Percentiles rank a stretch among this genome's conserved stretches.
Conservation (phyloP, 1,139 yeast species). For the Saccharomyces pastorianus region DNA sequence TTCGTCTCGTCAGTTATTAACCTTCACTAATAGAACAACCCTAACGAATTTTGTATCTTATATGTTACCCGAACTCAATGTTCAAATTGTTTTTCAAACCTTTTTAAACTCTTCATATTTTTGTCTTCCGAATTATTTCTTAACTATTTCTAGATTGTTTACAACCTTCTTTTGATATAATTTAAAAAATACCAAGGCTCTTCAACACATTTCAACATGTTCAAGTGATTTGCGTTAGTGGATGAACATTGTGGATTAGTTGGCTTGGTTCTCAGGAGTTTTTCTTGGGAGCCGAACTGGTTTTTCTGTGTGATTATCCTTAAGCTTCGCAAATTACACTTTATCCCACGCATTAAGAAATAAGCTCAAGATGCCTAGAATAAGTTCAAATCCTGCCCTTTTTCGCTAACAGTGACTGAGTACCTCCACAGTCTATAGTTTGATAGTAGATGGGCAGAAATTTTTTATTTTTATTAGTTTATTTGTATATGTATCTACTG, state of each 20-base stretch:
- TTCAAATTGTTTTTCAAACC: too few species aligned
- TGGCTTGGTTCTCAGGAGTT: conserved; percentile 14
- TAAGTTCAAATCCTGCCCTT: conserved; percentile 35
- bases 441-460: conserved; percentile 64
- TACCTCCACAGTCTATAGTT: conserved; percentile 50
- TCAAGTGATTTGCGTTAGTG: conserved; percentile 11
- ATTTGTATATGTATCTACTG: too few species aligned
- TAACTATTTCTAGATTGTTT: too few species aligned
- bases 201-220: conserved; percentile 17
- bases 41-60: not conserved
- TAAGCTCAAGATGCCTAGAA: conserved; percentile 23
- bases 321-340: not conserved
- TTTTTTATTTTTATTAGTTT: conserved; percentile 9
- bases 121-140: not conserved
- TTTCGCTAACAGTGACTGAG: conserved; percentile 64
- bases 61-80: not conserved
- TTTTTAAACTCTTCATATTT: too few species aligned
- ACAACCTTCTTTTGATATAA: not conserved
- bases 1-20: not conserved
- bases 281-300: conserved; percentile 11
- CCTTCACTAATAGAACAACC: not conserved
- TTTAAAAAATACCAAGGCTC: conserved; percentile 9
- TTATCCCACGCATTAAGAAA: conserved; percentile 21
- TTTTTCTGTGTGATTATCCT: not conserved
- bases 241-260: conserved; percentile 6